Percentiles rank a stretch among this genome's conserved stretches.
Evolutionary conservation across 345 rosid genomes (phyloP).

Genomic region (Ailanthus altissimus): DNA sequence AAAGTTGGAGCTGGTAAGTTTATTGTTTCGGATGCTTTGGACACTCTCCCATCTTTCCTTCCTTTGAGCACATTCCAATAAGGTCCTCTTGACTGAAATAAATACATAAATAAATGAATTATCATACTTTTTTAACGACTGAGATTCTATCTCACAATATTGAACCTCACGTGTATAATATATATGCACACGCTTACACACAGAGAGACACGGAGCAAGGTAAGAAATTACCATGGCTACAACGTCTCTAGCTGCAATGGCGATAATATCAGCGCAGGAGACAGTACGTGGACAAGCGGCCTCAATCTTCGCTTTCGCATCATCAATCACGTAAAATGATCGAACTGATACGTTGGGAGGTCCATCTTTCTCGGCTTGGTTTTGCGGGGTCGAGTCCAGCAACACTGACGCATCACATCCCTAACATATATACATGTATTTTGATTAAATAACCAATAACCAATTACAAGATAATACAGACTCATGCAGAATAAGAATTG

Average conservation of each 20-base stretch:
- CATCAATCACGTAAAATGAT: conserved; percentile 77
- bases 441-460: neutral
- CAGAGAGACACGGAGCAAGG: too few relatives aligned
- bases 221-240: neutral
- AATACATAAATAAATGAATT: conserved; percentile 7
- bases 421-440: conserved; percentile 38
- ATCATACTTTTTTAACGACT: too few relatives aligned
- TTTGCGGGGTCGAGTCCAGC: conserved; percentile 58
- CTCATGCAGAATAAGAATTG: neutral
- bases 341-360: conserved; percentile 76
- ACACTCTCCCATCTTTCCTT: conserved; percentile 75
- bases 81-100: conserved; percentile 70
- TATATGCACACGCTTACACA: too few relatives aligned
- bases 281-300: conserved; percentile 61
- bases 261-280: conserved; percentile 71
- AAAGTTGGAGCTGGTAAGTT: conserved; percentile 75
- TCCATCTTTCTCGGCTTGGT: conserved; percentile 86
- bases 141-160: too few relatives aligned
- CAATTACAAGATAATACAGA: too few relatives aligned
- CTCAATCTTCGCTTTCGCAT: conserved; percentile 72
- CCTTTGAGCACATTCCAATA: conserved; percentile 70
- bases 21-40: conserved; percentile 59
- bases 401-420: conserved; percentile 86
- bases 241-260: conserved; percentile 55
- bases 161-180: too few relatives aligned